Base-by-base conservation (phyloP, 306 rosid species). In the Sicyos baderoa region DNA sequence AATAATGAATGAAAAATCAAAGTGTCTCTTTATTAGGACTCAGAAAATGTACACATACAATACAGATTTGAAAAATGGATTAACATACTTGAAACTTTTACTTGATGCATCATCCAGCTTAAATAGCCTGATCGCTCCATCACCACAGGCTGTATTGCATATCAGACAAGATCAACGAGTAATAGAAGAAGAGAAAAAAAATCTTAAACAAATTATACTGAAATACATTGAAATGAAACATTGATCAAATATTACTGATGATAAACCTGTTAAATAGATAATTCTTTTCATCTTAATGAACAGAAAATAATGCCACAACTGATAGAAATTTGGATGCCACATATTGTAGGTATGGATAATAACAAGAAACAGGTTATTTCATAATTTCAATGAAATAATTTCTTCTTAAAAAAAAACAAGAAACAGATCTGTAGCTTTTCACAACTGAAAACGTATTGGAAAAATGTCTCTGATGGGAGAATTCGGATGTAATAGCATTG, bases 91-190 rank as follows among this genome's bases (percentile, higher is more conserved):
- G 95, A 90, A 94, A 84, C 99, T 94, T 90, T 88, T 90, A 70
- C 97, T 90, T 54, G 85, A 81, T 76, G 88, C 91, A 79, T 94
- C 96, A 21, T 94, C 99, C 89, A 94, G 75, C 89, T 90, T 90
- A 68, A 94, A 94, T 40, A 90, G 87, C 75, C 99, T 86, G 79
- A 94, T 75, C 57, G 90, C 79, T 82, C 99, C 99, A 84, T 94
- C 99, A 47, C 86, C 96, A 76, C 97, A 94, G 75, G 95, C 99
- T 94, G 90, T 25, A 71, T 70, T 74, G 45, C 44, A 22, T 82
- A 63, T 55, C 67, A 61, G 67, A 8, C 22, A 71, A 27, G 44
- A 77, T 21, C 21, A 72, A 40, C 45, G 7, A 62, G 57, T 11
- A 56, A 73, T 47, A 79, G 15, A 56, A 7, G 45, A 40, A 12